Percentiles rank a stretch among this genome's conserved stretches.
phyloP scores from a whole-genome alignment of 2,329 filamentous ascomycete species.

The Pseudodiploospora longispora region DNA sequence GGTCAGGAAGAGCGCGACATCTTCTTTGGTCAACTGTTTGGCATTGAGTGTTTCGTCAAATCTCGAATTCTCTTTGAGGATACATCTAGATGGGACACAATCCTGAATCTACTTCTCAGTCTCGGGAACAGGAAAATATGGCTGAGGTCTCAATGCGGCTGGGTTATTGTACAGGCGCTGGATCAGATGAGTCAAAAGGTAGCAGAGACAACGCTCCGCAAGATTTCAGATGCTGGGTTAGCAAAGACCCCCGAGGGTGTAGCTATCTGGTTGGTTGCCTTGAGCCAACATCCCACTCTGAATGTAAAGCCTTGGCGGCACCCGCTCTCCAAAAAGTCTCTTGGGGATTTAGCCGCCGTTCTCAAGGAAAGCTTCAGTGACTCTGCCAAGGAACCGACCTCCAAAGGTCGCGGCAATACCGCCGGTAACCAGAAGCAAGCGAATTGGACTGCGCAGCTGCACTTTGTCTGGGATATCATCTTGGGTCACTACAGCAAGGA shows the following conservation, averaged over 20 bases:
- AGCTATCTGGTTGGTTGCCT: slow-evolving; percentile 73
- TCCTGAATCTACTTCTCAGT: slow-evolving; percentile 66
- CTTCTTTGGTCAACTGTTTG: slow-evolving; percentile 78
- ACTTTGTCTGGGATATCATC: slow-evolving; percentile 82
- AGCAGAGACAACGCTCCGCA: slow-evolving; percentile 53
- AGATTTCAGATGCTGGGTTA: slow-evolving; percentile 55
- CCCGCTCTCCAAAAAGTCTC: slow-evolving; percentile 62
- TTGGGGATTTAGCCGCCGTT: slow-evolving; percentile 62
- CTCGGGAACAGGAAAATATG: slow-evolving; percentile 77
- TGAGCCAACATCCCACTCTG: slow-evolving; percentile 54
- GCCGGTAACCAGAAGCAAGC: slow-evolving; percentile 49
- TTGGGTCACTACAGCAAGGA: slow-evolving; percentile 44
- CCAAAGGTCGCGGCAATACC: slow-evolving; percentile 25
- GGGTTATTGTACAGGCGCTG: slow-evolving; percentile 67
- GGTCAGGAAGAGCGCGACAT: slow-evolving; percentile 79
- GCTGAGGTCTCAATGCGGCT: slow-evolving; percentile 82
- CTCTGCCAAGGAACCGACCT: slow-evolving; percentile 36
- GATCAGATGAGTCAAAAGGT: slow-evolving; percentile 51
- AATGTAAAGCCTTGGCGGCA: slow-evolving; percentile 68
- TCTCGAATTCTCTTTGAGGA: slow-evolving; percentile 62
- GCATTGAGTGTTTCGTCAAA: slow-evolving; percentile 76
- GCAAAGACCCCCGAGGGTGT: slow-evolving; percentile 81
- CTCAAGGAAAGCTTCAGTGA: slow-evolving; percentile 65
- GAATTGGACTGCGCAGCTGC: slow-evolving; percentile 70
- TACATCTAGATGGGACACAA: slow-evolving; percentile 51